A percentile compares a stretch with the other conserved stretches of the same genome.
phyloP scores from a whole-genome alignment of 768 basidiomycete genomes.

The Pleurotus citrinopileatus region DNA sequence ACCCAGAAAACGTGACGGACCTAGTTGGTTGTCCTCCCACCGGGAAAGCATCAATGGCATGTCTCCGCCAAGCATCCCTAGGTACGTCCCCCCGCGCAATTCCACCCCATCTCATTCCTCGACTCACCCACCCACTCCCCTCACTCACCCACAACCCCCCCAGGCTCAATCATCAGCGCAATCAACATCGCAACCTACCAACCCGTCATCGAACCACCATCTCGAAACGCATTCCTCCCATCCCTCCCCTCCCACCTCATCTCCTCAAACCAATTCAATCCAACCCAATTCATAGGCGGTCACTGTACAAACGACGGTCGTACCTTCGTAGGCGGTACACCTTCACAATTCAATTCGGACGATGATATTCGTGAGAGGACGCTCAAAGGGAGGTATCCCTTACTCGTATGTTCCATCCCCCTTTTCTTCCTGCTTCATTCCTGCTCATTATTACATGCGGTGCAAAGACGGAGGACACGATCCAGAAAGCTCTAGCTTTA shows the following conservation, averaged over 20 bases:
- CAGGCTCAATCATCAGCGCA: constrained; percentile 35
- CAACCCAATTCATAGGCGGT: constrained; percentile 34
- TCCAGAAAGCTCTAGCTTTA: constrained; percentile 29
- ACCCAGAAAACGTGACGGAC: constrained; percentile 24
- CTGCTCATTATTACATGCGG: neutral
- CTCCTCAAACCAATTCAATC: constrained; percentile 25
- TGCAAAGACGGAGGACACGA: constrained; percentile 32
- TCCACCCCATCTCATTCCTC: neutral
- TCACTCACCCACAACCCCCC: neutral
- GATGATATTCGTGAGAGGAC: constrained; percentile 33
- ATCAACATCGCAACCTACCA: constrained; percentile 33
- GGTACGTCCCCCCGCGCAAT: constrained; percentile 16
- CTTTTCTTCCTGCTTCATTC: neutral
- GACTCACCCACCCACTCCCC: too few relatives aligned
- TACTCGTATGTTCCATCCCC: constrained; percentile 21
- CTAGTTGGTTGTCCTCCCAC: constrained; percentile 27
- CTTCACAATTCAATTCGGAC: constrained; percentile 35
- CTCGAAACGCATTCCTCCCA: constrained; percentile 26
- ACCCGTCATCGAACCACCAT: constrained; percentile 28
- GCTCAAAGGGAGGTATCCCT: constrained; percentile 32
- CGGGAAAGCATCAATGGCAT: constrained; percentile 27
- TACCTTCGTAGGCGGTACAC: constrained; percentile 35
- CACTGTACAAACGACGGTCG: constrained; percentile 43
- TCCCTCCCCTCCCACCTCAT: constrained; percentile 36
- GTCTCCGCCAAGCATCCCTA: constrained; percentile 33